phyloP scores from a whole-genome alignment of 2,329 filamentous ascomycete genomes.

The Dactylonectria macrodidyma region DNA sequence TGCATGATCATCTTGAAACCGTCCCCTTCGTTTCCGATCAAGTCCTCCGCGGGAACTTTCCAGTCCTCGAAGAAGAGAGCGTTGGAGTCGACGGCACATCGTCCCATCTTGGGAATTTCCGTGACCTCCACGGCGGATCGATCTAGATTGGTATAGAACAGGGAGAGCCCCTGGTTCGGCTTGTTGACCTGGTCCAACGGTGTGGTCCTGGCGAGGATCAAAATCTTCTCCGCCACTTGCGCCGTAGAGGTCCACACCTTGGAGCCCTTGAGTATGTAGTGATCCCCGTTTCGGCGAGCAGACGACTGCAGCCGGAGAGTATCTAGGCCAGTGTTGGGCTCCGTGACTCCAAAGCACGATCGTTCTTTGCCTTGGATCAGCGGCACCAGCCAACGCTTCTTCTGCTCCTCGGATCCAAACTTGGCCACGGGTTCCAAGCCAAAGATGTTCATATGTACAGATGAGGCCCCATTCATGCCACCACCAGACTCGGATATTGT shows the following conservation, averaged over 20 bases:
- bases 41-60: constrained; percentile 23
- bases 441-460: constrained; percentile 36
- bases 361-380: constrained; percentile 29
- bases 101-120: constrained; percentile 33
- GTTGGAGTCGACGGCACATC: constrained; percentile 28
- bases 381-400: constrained; percentile 15
- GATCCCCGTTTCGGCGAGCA: not conserved
- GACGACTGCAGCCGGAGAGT: constrained; percentile 25
- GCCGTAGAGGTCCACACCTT: constrained; percentile 33
- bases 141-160: constrained; percentile 32
- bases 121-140: constrained; percentile 21
- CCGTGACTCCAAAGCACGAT: constrained; percentile 57
- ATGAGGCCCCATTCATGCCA: constrained; percentile 30
- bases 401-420: constrained; percentile 29
- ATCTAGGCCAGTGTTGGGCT: constrained; percentile 74
- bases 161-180: constrained; percentile 21
- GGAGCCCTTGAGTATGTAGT: constrained; percentile 26
- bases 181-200: constrained; percentile 25
- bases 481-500: constrained; percentile 32
- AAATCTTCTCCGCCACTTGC: constrained; percentile 30
- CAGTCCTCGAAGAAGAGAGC: constrained; percentile 28
- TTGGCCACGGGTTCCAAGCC: constrained; percentile 31
- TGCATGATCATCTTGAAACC: constrained; percentile 39
- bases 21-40: constrained; percentile 29
- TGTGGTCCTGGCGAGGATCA: constrained; percentile 26